These are phyloP conservation scores for Posidonia oceanica DNA, from an alignment of 116 monocot species.

Conservation along the genomic window DNA sequence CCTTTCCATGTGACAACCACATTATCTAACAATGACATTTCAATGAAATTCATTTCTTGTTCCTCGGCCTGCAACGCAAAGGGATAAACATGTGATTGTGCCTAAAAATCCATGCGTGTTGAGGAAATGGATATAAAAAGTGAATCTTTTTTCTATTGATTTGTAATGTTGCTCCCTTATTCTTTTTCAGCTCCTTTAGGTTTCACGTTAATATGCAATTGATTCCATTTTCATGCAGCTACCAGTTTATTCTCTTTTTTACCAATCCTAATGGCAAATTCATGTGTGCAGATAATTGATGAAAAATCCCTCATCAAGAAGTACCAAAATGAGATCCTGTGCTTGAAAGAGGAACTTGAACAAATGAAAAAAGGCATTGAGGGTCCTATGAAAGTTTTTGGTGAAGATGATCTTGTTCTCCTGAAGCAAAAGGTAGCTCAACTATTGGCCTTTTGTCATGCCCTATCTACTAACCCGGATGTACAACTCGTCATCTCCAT, in stretches of 20 bases:
- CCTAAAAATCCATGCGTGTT: neutral
- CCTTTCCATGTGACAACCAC: no score
- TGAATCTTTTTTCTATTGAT: neutral
- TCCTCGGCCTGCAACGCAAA: neutral
- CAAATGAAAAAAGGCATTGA: slow-evolving; percentile 62
- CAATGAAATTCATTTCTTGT: neutral
- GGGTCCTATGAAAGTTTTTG: slow-evolving; percentile 40
- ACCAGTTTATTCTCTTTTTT: neutral
- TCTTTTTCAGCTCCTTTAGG: neutral
- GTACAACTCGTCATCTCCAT: neutral
- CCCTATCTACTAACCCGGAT: neutral
- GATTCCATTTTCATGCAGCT: no score
- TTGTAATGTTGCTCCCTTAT: neutral
- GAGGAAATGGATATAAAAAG: neutral
- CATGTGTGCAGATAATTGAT: slow-evolving; percentile 73
- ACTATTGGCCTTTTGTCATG: neutral
- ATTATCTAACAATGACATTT: no score
- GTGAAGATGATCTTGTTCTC: slow-evolving; percentile 66
- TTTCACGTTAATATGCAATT: neutral
- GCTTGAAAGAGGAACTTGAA: slow-evolving; percentile 82
- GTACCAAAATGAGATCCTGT: slow-evolving; percentile 83
- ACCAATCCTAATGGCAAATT: neutral
- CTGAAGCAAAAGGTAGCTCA: slow-evolving; percentile 73
- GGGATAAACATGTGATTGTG: neutral
- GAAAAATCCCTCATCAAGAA: slow-evolving; percentile 95